phyloP scores from a whole-genome alignment of 1,139 yeast species.

The Suhomyces ambrosiae region DNA sequence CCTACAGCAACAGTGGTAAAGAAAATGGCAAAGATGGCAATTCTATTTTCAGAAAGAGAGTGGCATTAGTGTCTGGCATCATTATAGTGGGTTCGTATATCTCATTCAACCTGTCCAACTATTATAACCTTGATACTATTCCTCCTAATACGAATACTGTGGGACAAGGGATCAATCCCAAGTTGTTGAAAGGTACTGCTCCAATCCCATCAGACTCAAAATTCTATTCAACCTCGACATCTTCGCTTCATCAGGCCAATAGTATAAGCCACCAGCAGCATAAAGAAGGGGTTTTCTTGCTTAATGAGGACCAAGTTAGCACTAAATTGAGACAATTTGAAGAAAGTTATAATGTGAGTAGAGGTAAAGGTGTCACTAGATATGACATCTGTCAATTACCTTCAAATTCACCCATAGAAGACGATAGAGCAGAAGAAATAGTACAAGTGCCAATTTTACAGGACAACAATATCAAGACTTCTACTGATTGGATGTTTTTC shows the following conservation, averaged over 20 bases:
- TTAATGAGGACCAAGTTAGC: conserved; percentile 77
- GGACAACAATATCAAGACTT: conserved; percentile 52
- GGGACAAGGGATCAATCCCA: conserved; percentile 13
- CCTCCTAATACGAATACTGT: conserved; percentile 23
- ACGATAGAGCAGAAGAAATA: conserved; percentile 84
- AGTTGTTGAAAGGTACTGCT: conserved; percentile 13
- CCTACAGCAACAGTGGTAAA: conserved; percentile 1
- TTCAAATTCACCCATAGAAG: conserved; percentile 93
- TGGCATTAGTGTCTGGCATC: conserved; percentile 48
- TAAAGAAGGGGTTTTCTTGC: conserved; percentile 46
- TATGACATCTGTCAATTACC: conserved; percentile 91
- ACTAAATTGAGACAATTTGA: conserved; percentile 69
- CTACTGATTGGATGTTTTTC: conserved; percentile 91
- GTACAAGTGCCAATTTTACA: conserved; percentile 76
- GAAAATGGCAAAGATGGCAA: conserved; percentile 3
- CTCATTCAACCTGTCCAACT: conserved; percentile 43
- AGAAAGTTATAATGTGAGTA: conserved; percentile 75
- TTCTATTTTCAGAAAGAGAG: conserved; percentile 29
- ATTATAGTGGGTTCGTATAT: conserved; percentile 50
- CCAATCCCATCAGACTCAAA: conserved; percentile 27
- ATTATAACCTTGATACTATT: conserved; percentile 46
- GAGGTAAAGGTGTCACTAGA: conserved; percentile 90
- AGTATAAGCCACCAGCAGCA: conserved; percentile 48
- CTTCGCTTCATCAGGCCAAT: conserved; percentile 41
- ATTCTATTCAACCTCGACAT: conserved; percentile 48